Base-by-base conservation (phyloP, 2,329 filamentous ascomycete genomes). In the Thelonectria rubi region DNA sequence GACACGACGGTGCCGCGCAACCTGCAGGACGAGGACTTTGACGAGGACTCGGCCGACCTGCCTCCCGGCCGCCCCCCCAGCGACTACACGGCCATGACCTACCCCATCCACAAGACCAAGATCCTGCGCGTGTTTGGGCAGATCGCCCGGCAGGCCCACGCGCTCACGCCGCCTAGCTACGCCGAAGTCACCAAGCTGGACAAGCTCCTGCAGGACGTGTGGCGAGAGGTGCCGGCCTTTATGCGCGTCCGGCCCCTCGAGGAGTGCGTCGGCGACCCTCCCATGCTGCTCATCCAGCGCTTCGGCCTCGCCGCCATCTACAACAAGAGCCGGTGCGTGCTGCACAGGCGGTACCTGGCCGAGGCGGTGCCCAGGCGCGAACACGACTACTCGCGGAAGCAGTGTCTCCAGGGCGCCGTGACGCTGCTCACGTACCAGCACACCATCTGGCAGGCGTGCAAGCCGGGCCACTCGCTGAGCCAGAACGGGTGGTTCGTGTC, bases 1-100 rank as follows among this genome's bases (percentile, higher is more conserved):
- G 89, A 91, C 69, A 89, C 87, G 0, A 76, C 80, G 1, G 73
- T 86, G 18, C 88, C 88, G 15, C 79, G 81, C 32, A 91, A 91
- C 72, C 73, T 91, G 32, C 80, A 85, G 54, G 89, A 92, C 71
- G 84, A 87, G 32, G 88, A 91, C 70, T 89, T 91, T 65, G 80
- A 81, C 63, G 83, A 87, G 72, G 76, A 85, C 60, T 82, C 79
- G 46, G 75, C 75, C 26, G 80, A 81, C 46, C 74, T 91, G 42
- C 89, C 89, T 0, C 80, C 82, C 0, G 75, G 83, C 2, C 80
- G 88, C 17, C 86, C 88, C 1, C 69, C 77, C n/a, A 78, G 80
- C 3, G 87, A 91, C 64, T 83, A 86, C 54, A 91, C 89, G 0
- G 77, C 82, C 3, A 80, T 86, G 74, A 82, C 81, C 17, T 87